Evolutionary conservation across 2,329 filamentous ascomycete genomes (phyloP).

Genomic region (Colletotrichum horii): DNA sequence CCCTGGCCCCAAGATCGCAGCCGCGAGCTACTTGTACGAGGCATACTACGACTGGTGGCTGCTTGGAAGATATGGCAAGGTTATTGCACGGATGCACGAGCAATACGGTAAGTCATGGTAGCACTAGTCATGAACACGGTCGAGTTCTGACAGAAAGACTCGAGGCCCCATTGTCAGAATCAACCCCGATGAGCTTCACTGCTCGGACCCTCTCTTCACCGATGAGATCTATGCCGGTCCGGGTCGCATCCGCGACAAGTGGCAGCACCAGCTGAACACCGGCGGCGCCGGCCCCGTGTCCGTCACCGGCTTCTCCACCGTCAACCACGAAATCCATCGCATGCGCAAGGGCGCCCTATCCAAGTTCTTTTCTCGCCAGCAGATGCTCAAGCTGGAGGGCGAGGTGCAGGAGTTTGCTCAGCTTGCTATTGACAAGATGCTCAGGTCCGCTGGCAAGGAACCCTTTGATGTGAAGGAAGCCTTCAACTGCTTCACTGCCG

Average conservation of each 20-base stretch:
- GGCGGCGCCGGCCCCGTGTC: constrained; percentile 25
- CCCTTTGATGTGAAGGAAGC: constrained; percentile 38
- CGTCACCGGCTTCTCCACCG: constrained; percentile 25
- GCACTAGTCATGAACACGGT: background rate
- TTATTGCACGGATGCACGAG: constrained; percentile 15
- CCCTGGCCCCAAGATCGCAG: constrained; percentile 14
- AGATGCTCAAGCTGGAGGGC: constrained; percentile 16
- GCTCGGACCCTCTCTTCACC: constrained; percentile 37
- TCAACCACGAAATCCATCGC: constrained; percentile 37
- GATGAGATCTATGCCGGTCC: constrained; percentile 40
- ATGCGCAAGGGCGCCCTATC: constrained; percentile 32
- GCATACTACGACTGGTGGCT: constrained; percentile 16
- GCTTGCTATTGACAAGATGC: constrained; percentile 18
- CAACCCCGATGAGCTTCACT: constrained; percentile 43
- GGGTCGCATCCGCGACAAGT: constrained; percentile 20
- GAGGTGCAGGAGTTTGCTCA: constrained; percentile 17
- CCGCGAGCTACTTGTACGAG: constrained; percentile 12
- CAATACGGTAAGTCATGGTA: background rate
- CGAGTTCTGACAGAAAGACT: background rate
- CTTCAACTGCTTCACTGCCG: constrained; percentile 43
- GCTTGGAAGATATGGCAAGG: constrained; percentile 14
- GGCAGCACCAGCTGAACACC: constrained; percentile 30
- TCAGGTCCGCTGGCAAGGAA: constrained; percentile 24
- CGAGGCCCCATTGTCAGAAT: constrained; percentile 43
- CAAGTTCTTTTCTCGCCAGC: constrained; percentile 38